Base-by-base conservation (phyloP, 2,329 filamentous ascomycete genomes). In the Aspergillus thermomutatus region DNA sequence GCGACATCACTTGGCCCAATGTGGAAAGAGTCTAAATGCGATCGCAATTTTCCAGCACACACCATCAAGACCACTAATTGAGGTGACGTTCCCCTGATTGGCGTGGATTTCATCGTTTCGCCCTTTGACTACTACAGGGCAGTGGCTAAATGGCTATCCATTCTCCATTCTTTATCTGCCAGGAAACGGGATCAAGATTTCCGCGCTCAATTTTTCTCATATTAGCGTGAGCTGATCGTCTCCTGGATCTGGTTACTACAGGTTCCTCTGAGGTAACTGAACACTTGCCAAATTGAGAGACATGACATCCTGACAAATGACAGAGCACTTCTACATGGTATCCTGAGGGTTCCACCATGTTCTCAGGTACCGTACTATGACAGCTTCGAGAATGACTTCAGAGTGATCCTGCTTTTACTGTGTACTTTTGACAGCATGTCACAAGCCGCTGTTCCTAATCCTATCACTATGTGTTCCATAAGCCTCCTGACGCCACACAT, bases 11-110 rank as follows among this genome's bases (percentile, higher is more conserved):
- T 52, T 68, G 50, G 49, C 66, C 67, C 23, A 60, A 63, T 56
- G 47, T 52, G 64, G 67, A 53, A 68, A 69, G 65, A 69, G 60
- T 60, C 62, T 60, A 61, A 60, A 65, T 64, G 55, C 57, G 66
- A 69, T 70, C 64, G 59, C 61, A 69, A 67, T 66, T 64, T 64
- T 59, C 54, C 53, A 50, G 23, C 26, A 49, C 23, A 40, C 37
- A 41, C 54, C 37, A 23, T 49, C 31, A n/a, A 46, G 31, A 54
- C 34, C 25, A 45, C 28, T 21, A 9, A 50, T 57, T 52, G 55
- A 31, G 25, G 41, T 26, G 56, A 41, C 52, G 34, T 14, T 19
- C 37, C 37, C 53, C 17, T 54, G 55, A 57, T 51, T 41, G 46
- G 40, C n/a, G n/a, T 43, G 40, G 40, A 21, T 21, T 43, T 21